phyloP scores from a whole-genome alignment of 768 basidiomycete genomes.

The Boletus vermiculosoides region DNA sequence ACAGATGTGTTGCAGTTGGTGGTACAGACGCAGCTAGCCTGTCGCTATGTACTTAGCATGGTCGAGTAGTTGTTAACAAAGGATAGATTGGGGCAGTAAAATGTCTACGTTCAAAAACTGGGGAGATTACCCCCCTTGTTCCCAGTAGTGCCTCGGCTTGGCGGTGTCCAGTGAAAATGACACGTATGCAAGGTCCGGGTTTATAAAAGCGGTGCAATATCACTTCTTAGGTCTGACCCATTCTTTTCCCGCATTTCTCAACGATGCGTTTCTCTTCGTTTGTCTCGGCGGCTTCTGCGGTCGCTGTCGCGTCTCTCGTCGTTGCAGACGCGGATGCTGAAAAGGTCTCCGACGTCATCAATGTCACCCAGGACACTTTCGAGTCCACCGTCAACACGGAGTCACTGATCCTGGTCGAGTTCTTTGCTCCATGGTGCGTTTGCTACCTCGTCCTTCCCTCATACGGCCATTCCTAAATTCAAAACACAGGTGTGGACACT shows the following conservation, averaged over 20 bases:
- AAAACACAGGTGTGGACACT: constrained; percentile 82
- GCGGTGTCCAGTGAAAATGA: constrained; percentile 19
- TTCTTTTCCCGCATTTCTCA: constrained; percentile 25
- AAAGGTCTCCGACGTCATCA: constrained; percentile 71
- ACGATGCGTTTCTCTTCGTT: constrained; percentile 64
- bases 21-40: neutral
- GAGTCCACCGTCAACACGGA: constrained; percentile 62
- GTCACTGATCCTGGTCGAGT: constrained; percentile 85
- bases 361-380: constrained; percentile 69
- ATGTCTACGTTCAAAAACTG: neutral
- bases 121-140: no score
- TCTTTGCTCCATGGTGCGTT: constrained; percentile 83
- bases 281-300: constrained; percentile 50
- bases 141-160: no score
- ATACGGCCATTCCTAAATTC: neutral
- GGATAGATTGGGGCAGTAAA: no score
- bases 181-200: constrained; percentile 29
- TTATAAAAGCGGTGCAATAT: constrained; percentile 19
- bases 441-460: neutral
- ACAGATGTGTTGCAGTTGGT: neutral
- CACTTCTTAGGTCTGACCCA: neutral
- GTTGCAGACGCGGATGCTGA: constrained; percentile 44
- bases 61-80: neutral
- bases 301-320: constrained; percentile 53
- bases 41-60: neutral